Evolutionary conservation across 306 rosid genomes (phyloP), one percentile per base, ranked within the genome.

Genomic region (Senna siamea): DNA sequence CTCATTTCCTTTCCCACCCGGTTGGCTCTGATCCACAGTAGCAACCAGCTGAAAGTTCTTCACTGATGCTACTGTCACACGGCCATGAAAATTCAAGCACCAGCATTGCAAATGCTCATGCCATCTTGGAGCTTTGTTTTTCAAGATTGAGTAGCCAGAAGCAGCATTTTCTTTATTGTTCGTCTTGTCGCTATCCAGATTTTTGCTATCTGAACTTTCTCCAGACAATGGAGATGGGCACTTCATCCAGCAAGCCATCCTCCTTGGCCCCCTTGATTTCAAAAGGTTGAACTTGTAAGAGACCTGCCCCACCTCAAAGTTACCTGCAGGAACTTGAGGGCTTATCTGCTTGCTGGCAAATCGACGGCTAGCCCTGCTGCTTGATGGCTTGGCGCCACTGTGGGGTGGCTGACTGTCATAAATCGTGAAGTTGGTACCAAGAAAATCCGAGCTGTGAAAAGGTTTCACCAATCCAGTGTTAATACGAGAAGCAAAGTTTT

Each of bases 51-150:
- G 99, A 71, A 95, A 95, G 84, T 95, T 95, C 84, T 95, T 95
- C 69, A 95, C 99, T 0, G 99, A 95, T 22, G 98, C 97, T 12
- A 92, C 93, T 0, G 99, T 95, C 66, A 95, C 99, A 5, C 99
- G 96, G 37, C 99, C 99, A 26, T 95, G 99, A 79, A 95, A 95
- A 84, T 95, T 95, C 84, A 95, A 87, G 80, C 99, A 95, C 99
- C 99, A 92, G 79, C 99, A 95, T 66, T 90, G 98, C 80, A 92
- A 82, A 87, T 88, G 90, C 52, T 92, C 97, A 5, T 95, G 98
- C 99, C 99, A 95, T 73, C 99, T 87, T 20, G 98, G 99, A 69
- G 98, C 98, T 84, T 95, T 95, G 80, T 95, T 95, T 75, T 86
- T 90, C 89, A 95, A 88, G 65, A 85, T 54, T 20, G 97, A 83